Base-by-base conservation (phyloP, 2,329 filamentous ascomycete species). In the Fusarium nodosum region DNA sequence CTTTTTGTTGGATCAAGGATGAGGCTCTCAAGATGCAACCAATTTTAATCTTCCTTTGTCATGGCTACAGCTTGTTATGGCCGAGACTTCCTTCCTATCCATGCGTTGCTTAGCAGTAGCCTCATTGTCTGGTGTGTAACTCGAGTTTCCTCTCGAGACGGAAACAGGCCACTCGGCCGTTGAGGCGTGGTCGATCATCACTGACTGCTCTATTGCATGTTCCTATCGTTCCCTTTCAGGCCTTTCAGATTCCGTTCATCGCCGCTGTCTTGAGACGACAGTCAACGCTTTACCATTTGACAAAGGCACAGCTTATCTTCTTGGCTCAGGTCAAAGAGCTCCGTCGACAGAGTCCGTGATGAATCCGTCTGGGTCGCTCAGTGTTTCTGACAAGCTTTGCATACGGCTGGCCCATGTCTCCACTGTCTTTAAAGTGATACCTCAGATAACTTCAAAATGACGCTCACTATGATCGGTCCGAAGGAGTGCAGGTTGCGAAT, bases 41-140 rank as follows among this genome's bases (percentile, higher is more conserved):
- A 45, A 60, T 36, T 41, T 57, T 60, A 68, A 30, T 28, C 26
- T 22, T 38, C 33, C 45, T 45, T 45, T 55, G 45, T 18, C 33
- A 47, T 61, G 24, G 13, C 30, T 47, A 22, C 33, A 34, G 47
- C 56, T 46, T 47, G 42, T 58, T 33, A 33, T 46, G 34, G 30
- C 44, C 59, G 67, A 62, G 28, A n/a, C 33, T 57, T 64, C 66
- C 66, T 56, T 57, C 62, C 51, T 65, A 30, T 60, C 33, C n/a
- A 16, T 45, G 22, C 30, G 30, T 33, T 33, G 28, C 36, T 44
- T 48, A 26, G 22, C 33, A 42, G 52, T 53, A 46, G 45, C 30
- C 26, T 26, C 41, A 13, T 20, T 65, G n/a, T 33, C 20, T 53
- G 60, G 55, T 56, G 41, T 12, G n/a, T 16, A 52, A 47, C 13